Percentiles rank a stretch among this genome's conserved stretches.
Conservation (phyloP, 2,329 filamentous ascomycete genomes). For the Scedosporium minutisporum region DNA sequence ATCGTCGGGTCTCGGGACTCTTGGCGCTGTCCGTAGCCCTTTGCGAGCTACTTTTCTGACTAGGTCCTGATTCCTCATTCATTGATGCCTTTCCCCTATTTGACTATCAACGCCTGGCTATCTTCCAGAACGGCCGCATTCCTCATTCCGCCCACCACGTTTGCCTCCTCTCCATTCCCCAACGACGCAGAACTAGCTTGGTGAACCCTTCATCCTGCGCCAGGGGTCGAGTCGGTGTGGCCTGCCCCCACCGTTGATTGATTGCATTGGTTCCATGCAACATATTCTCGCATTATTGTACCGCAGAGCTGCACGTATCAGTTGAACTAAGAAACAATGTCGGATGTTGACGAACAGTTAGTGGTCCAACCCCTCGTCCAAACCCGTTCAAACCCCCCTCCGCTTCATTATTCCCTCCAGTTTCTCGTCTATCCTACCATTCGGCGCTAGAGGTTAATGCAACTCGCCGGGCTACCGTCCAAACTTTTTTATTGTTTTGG, state of each 20-base stretch:
- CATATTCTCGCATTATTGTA: neutral
- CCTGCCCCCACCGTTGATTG: neutral
- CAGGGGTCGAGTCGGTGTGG: neutral
- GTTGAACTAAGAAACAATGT: constrained; percentile 7
- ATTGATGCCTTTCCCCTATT: too few species aligned
- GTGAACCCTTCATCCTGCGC: neutral
- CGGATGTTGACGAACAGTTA: constrained; percentile 6
- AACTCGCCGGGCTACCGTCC: too few species aligned
- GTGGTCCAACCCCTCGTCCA: neutral
- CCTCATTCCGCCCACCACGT: neutral
- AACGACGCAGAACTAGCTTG: neutral
- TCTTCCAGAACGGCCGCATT: neutral
- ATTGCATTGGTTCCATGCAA: neutral
- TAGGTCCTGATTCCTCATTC: neutral
- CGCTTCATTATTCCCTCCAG: neutral
- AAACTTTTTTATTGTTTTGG: neutral
- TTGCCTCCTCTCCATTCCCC: neutral
- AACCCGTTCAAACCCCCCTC: neutral
- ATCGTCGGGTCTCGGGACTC: too few species aligned
- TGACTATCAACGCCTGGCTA: too few species aligned
- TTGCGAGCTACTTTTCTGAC: neutral
- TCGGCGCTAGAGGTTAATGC: too few species aligned
- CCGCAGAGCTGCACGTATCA: constrained; percentile 5
- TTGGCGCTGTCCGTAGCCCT: too few species aligned
- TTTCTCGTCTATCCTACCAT: too few species aligned